Percentiles rank a stretch among this genome's conserved stretches.
phyloP scores from a whole-genome alignment of 306 rosid species.

The Mimosa bimucronata region DNA sequence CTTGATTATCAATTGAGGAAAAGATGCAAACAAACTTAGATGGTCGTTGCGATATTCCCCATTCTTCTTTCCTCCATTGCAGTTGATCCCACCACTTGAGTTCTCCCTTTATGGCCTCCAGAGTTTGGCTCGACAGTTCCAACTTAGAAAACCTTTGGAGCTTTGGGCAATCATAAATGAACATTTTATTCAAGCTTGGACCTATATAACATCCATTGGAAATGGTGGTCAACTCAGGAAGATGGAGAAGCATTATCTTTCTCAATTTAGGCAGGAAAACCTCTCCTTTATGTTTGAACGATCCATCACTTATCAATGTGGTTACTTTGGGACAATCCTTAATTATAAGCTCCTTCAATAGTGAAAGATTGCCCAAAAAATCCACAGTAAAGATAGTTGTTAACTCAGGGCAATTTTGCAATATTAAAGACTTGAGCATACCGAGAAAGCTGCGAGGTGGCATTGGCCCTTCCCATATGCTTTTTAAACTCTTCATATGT shows the following conservation, averaged over 20 bases:
- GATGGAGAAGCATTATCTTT: not conserved
- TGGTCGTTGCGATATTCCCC: not conserved
- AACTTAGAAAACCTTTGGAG: not conserved
- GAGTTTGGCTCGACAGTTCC: not conserved
- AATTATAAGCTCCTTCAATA: not conserved
- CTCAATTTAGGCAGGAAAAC: not conserved
- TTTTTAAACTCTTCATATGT: not conserved
- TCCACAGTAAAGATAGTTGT: not conserved
- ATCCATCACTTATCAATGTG: not conserved
- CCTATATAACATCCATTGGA: not conserved
- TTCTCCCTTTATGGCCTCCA: not conserved
- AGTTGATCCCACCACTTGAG: not conserved
- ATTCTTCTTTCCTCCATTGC: not conserved
- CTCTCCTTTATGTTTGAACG: not conserved
- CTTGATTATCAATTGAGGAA: not conserved
- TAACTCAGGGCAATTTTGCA: constrained; percentile 1
- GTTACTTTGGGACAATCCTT: not conserved
- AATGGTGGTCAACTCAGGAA: not conserved
- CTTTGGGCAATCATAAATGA: not conserved
- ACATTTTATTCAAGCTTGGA: not conserved
- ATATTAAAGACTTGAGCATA: not conserved
- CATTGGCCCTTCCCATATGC: not conserved
- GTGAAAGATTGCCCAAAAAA: not conserved
- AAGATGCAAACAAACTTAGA: not conserved
- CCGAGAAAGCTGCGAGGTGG: not conserved